Base-by-base conservation (phyloP, 768 basidiomycete genomes). In the Chiua virens region DNA sequence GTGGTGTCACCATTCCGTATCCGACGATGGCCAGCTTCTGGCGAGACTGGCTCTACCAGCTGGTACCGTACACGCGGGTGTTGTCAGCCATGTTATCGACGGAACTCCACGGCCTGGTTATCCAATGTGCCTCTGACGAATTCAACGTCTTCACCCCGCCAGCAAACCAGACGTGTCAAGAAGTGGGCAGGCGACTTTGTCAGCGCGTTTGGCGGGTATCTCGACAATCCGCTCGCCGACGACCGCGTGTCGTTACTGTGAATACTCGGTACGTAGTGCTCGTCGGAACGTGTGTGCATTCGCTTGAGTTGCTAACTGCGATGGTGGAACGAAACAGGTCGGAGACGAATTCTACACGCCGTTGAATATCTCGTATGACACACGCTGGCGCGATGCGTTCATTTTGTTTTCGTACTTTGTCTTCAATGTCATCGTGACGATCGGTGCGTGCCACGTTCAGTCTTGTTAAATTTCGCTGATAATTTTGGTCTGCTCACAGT, bases 1-100 rank as follows among this genome's bases (percentile, higher is more conserved):
- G 87, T 58, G 91, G 91, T 63, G 87, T 91, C 15, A 86, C 86
- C 1, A 81, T 91, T 48, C 88, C 87, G 0, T 85, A 79, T 50
- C 79, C 83, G 0, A 76, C 75, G 5, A 68, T 91, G 65, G 75
- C 77, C 10, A 63, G 65, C 25, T 90, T 89, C 75, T 90, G 86
- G 86, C 73, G 79, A 54, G 75, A 74, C n/a, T 92, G 89, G 89
- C 67, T 92, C 15, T 92, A 92, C 67, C 75, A 83, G 54, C 70
- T 87, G 8, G 73, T 75, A 40, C 89, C 90, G 0, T 89, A 83
- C 66, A 90, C 87, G 0, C 80, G 87, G 21, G 73, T 81, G 11
- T 67, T 92, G 22, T 77, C 83, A 7, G 81, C 89, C 17, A 85
- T 92, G 76, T 70, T 91, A 27, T 80, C 87, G 0, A 91, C 87